A percentile compares a stretch with the other conserved stretches of the same genome.
These are phyloP conservation scores for Ogataea zsoltii DNA, from an alignment of 805 yeast species.

Conservation along the genomic window DNA sequence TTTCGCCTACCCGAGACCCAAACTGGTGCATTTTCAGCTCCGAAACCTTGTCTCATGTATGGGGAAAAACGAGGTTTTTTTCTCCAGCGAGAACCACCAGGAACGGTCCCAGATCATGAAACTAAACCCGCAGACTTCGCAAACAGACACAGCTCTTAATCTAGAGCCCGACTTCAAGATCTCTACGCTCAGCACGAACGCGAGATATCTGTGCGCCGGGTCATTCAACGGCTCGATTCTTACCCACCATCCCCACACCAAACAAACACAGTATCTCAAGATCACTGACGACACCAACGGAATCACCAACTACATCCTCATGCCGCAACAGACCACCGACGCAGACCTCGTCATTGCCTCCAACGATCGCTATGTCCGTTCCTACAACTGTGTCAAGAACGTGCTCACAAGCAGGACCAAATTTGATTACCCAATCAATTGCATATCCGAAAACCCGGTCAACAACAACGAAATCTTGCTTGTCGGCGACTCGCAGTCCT, in stretches of 20 bases:
- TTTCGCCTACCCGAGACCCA: slow-evolving; percentile 46
- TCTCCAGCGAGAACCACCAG: slow-evolving; percentile 18
- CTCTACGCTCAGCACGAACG: slow-evolving; percentile 48
- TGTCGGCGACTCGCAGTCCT: slow-evolving; percentile 50
- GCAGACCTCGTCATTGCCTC: slow-evolving; percentile 46
- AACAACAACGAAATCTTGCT: slow-evolving; percentile 41
- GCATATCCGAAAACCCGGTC: slow-evolving; percentile 43
- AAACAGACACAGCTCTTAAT: slow-evolving; percentile 18
- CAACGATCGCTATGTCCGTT: slow-evolving; percentile 47
- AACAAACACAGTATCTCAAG: slow-evolving; percentile 35
- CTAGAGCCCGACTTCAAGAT: slow-evolving; percentile 35
- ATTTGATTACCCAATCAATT: slow-evolving; percentile 52
- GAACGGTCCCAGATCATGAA: slow-evolving; percentile 30
- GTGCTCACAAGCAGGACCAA: slow-evolving; percentile 15
- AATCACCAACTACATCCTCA: slow-evolving; percentile 50
- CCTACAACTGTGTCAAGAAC: slow-evolving; percentile 38
- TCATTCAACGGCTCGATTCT: slow-evolving; percentile 54
- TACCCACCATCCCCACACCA: slow-evolving; percentile 36
- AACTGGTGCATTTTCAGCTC: slow-evolving; percentile 57
- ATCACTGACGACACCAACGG: slow-evolving; percentile 48
- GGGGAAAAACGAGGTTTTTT: slow-evolving; percentile 29
- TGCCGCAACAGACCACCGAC: slow-evolving; percentile 27
- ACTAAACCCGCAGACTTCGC: slow-evolving; percentile 23
- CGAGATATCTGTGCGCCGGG: slow-evolving; percentile 48
- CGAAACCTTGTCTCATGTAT: slow-evolving; percentile 49